A percentile compares a stretch with the other conserved stretches of the same genome.
Evolutionary conservation across 1,284 basidiomycete species (phyloP).

Genomic region (Tilletia setariae): DNA sequence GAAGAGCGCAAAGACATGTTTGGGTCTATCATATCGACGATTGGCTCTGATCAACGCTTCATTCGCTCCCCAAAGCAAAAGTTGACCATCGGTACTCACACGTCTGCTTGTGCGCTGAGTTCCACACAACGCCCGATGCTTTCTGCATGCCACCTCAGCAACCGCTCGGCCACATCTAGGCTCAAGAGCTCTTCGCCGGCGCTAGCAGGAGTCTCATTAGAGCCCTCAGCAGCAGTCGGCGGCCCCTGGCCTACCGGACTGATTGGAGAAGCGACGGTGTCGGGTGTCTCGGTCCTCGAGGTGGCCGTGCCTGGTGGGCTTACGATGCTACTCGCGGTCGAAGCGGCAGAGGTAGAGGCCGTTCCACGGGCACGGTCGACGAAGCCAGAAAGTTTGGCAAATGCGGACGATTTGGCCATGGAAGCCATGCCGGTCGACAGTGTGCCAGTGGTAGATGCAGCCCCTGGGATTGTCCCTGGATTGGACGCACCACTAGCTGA

Average conservation of each 20-base stretch:
- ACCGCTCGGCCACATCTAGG: constrained; percentile 43
- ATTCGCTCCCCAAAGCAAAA: neutral
- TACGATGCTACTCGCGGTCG: neutral
- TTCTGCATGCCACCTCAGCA: constrained; percentile 53
- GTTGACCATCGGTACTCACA: constrained; percentile 23
- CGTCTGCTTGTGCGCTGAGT: constrained; percentile 42
- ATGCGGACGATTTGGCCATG: constrained; percentile 7
- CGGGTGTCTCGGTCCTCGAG: no score
- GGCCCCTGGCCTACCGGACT: neutral
- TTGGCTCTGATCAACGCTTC: neutral
- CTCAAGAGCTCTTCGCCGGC: constrained; percentile 24
- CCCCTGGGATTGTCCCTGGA: neutral
- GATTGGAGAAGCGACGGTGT: no score
- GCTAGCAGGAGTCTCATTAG: neutral
- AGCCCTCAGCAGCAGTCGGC: neutral
- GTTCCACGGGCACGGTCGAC: constrained; percentile 4
- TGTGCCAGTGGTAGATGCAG: constrained; percentile 19
- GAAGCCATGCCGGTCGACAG: constrained; percentile 4
- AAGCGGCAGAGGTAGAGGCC: neutral
- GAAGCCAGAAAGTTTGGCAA: constrained; percentile 9
- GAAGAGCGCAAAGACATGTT: constrained; percentile 80
- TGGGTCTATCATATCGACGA: constrained; percentile 63
- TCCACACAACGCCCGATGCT: constrained; percentile 52
- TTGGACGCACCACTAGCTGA: constrained; percentile 14
- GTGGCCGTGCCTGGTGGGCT: no score